phyloP scores from a whole-genome alignment of 495 filamentous ascomycete genomes.

The Podospora pseudopauciseta region DNA sequence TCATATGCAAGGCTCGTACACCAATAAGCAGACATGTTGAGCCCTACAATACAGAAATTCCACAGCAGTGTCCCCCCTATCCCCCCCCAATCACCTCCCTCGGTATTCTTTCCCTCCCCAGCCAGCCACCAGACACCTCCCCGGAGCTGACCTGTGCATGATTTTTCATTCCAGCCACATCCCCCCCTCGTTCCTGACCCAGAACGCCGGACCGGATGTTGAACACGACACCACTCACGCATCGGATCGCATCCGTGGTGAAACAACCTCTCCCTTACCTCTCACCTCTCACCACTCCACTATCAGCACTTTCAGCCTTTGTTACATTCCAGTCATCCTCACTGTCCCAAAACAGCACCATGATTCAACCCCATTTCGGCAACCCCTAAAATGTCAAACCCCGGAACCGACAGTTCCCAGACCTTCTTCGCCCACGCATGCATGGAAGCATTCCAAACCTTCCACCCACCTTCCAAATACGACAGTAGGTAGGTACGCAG shows the following conservation, averaged over 20 bases:
- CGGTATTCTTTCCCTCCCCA: neutral
- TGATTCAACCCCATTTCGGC: too few relatives aligned
- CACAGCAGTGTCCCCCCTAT: neutral
- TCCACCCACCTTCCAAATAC: neutral
- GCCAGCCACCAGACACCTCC: neutral
- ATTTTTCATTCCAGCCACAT: neutral
- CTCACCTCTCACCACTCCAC: neutral
- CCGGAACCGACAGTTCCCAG: too few relatives aligned
- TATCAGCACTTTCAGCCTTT: neutral
- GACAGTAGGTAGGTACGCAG: neutral
- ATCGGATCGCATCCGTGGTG: neutral
- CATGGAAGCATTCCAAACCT: neutral
- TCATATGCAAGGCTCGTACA: too few relatives aligned
- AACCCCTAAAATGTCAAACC: too few relatives aligned
- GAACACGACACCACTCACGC: neutral
- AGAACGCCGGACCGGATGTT: neutral
- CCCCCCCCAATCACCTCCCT: neutral
- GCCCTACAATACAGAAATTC: too few relatives aligned
- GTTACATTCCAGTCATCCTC: too few relatives aligned
- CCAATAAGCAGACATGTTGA: too few relatives aligned
- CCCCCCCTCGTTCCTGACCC: neutral
- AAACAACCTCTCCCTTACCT: neutral
- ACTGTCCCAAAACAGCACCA: too few relatives aligned
- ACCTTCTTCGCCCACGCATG: neutral
- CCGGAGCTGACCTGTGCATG: neutral